A percentile compares a stretch with the other conserved stretches of the same genome.
Conservation (phyloP, 208 protist genomes). For the Trichomonas vaginalis region DNA sequence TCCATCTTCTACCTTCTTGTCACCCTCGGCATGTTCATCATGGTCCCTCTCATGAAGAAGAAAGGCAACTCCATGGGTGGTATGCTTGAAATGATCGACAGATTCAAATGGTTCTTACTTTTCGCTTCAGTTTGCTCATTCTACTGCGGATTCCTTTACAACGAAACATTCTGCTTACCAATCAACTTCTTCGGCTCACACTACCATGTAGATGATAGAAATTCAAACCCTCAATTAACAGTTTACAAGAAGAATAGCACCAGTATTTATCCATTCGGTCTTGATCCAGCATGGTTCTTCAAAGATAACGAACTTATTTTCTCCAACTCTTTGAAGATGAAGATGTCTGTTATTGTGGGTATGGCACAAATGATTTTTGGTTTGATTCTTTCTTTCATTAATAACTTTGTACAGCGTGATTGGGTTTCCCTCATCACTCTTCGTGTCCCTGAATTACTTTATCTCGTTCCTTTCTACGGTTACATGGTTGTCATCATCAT, state of each 20-base stretch:
- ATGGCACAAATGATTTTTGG: conserved; percentile 76
- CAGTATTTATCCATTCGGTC: conserved; percentile 43
- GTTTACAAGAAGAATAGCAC: background rate
- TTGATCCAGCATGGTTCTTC: conserved; percentile 45
- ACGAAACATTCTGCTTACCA: conserved; percentile 31
- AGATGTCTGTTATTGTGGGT: conserved; percentile 74
- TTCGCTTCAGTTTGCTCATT: background rate
- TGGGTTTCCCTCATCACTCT: conserved; percentile 24
- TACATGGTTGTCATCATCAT: conserved; percentile 89
- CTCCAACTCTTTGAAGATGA: conserved; percentile 97
- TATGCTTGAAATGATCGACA: background rate
- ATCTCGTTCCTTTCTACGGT: conserved; percentile 58
- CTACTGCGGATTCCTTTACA: background rate
- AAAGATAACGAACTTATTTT: conserved; percentile 77
- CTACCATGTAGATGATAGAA: background rate
- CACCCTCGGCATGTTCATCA: background rate
- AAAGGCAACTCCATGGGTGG: background rate
- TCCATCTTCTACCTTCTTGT: conserved; percentile 44
- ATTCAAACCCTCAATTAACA: background rate
- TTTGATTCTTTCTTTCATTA: conserved; percentile 63
- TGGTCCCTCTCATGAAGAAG: background rate
- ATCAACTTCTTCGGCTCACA: conserved; percentile 34
- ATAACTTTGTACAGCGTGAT: conserved; percentile 44
- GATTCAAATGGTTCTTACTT: background rate
- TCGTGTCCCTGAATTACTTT: conserved; percentile 81